Evolutionary conservation across 441 rosid species (phyloP).

Genomic region (Pelargonium citronellum): DNA sequence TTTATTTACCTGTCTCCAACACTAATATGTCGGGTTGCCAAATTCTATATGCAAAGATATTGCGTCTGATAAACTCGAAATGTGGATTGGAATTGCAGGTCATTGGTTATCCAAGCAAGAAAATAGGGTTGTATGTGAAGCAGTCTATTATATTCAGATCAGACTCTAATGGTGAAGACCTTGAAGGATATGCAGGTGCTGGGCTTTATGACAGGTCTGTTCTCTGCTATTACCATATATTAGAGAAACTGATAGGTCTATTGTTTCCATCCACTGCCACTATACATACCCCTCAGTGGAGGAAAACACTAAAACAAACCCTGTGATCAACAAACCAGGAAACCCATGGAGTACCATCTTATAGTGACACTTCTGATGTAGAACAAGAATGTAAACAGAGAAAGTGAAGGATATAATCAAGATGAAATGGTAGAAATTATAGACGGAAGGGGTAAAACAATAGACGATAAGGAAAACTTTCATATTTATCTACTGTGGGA

Average conservation of each 20-base stretch:
- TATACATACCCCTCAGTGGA: too few relatives aligned
- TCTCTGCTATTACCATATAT: not conserved
- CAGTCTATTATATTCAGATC: conserved; percentile 59
- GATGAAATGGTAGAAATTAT: too few relatives aligned
- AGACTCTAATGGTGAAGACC: conserved; percentile 75
- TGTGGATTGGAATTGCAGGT: conserved; percentile 35
- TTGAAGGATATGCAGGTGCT: conserved; percentile 69
- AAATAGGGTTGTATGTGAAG: conserved; percentile 42
- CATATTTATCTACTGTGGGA: too few relatives aligned
- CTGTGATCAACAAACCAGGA: too few relatives aligned
- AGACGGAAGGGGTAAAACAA: too few relatives aligned
- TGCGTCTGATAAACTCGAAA: not conserved
- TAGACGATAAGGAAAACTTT: too few relatives aligned
- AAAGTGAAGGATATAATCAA: too few relatives aligned
- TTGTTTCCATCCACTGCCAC: too few relatives aligned
- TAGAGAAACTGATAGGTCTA: not conserved
- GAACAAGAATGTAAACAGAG: too few relatives aligned
- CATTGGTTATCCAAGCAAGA: conserved; percentile 57
- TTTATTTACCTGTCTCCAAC: conserved; percentile 1
- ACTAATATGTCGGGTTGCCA: not conserved
- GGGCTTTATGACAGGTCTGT: conserved; percentile 70
- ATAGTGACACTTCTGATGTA: not conserved
- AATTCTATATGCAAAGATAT: conserved; percentile 5
- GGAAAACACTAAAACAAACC: too few relatives aligned
- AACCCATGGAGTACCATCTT: not conserved